A percentile compares a stretch with the other conserved stretches of the same genome.
Evolutionary conservation across 2,329 filamentous ascomycete genomes (phyloP).

Genomic region (Fusarium sp.): DNA sequence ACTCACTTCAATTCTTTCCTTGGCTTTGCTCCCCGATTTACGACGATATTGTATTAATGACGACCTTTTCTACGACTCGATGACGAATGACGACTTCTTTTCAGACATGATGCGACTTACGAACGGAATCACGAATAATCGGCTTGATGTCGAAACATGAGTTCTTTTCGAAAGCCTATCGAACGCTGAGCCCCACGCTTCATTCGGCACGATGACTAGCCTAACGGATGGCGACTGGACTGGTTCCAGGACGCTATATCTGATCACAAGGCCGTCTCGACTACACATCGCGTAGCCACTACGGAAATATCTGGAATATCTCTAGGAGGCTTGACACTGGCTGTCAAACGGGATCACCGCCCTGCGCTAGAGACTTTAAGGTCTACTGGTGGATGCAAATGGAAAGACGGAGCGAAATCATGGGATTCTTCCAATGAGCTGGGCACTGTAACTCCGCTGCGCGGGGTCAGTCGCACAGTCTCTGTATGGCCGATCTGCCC

Average conservation of each 20-base stretch:
- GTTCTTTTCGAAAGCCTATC: constrained; percentile 50
- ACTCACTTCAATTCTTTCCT: constrained; percentile 57
- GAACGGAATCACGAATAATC: constrained; percentile 47
- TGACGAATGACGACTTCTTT: constrained; percentile 55
- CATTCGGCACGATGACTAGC: constrained; percentile 50
- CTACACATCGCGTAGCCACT: constrained; percentile 54
- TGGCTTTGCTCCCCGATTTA: constrained; percentile 59
- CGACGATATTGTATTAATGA: constrained; percentile 57
- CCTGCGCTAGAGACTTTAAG: constrained; percentile 20
- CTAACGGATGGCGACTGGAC: constrained; percentile 44
- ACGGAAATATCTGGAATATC: constrained; percentile 58
- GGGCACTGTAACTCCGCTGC: constrained; percentile 51
- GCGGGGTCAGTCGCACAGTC: constrained; percentile 48
- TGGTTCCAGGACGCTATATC: constrained; percentile 46
- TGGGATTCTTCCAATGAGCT: constrained; percentile 50
- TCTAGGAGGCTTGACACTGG: constrained; percentile 58
- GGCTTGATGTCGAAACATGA: constrained; percentile 53
- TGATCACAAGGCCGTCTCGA: constrained; percentile 50
- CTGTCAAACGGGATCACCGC: constrained; percentile 58
- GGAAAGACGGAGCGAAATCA: constrained; percentile 50
- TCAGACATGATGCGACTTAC: constrained; percentile 53
- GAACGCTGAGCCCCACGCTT: constrained; percentile 45
- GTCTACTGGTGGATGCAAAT: constrained; percentile 29
- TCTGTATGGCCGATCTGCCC: constrained; percentile 44
- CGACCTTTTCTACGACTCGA: constrained; percentile 58